phyloP scores from a whole-genome alignment of 2,329 filamentous ascomycete genomes.

The Alternaria sp. region DNA sequence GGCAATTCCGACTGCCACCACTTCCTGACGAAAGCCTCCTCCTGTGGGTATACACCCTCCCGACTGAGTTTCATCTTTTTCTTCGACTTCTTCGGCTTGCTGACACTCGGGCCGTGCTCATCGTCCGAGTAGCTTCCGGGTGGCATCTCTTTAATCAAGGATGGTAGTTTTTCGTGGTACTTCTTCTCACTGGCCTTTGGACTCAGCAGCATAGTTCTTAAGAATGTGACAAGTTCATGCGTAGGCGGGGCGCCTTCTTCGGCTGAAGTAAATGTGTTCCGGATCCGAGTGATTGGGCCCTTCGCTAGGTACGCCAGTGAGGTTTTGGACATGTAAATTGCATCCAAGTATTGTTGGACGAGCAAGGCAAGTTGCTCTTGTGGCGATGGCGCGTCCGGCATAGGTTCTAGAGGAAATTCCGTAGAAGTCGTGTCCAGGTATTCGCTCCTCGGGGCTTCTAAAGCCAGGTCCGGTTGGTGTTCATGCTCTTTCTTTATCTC shows the following conservation, averaged over 20 bases:
- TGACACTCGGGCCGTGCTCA: conserved; percentile 35
- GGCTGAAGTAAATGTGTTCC: conserved; percentile 71
- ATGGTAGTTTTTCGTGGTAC: conserved; percentile 73
- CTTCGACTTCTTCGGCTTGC: conserved; percentile 48
- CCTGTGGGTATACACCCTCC: conserved; percentile 70
- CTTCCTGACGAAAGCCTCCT: conserved; percentile 67
- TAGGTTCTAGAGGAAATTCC: conserved; percentile 11
- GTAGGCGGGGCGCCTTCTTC: conserved; percentile 67
- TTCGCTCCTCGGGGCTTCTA: conserved; percentile 2
- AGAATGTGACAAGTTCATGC: conserved; percentile 69
- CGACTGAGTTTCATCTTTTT: conserved; percentile 66
- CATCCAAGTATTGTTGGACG: conserved; percentile 50
- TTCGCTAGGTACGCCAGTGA: conserved; percentile 85
- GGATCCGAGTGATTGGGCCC: conserved; percentile 76
- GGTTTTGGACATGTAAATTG: conserved; percentile 63
- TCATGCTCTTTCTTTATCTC: conserved; percentile 8
- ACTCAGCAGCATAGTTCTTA: conserved; percentile 72
- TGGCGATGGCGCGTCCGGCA: conserved; percentile 21
- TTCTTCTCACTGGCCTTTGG: conserved; percentile 78
- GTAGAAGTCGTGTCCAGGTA: not conserved
- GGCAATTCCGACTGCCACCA: conserved; percentile 69
- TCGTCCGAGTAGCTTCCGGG: conserved; percentile 54
- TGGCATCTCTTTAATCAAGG: conserved; percentile 65
- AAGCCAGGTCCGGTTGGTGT: not conserved
- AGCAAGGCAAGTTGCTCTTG: conserved; percentile 60